phyloP scores from a whole-genome alignment of 2,329 filamentous ascomycete species.

The Neofusicoccum kwambonambiense region DNA sequence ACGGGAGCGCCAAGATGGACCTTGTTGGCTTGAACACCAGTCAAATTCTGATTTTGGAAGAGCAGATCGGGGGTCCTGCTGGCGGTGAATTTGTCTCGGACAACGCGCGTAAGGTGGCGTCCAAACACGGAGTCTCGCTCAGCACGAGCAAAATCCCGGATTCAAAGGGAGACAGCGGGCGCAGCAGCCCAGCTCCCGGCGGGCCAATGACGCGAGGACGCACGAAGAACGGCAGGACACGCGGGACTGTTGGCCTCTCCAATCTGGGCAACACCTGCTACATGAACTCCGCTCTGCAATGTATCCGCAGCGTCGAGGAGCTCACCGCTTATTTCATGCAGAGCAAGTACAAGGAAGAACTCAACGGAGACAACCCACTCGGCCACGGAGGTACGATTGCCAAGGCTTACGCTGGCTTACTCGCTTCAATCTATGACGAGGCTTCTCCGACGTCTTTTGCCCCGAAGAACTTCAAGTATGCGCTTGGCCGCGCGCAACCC shows the following conservation, averaged over 20 bases:
- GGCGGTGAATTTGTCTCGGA: conserved; percentile 59
- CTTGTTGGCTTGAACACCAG: conserved; percentile 68
- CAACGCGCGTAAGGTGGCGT: conserved; percentile 42
- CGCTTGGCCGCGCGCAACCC: conserved; percentile 76
- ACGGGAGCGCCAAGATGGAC: conserved; percentile 67
- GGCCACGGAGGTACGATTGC: conserved; percentile 85
- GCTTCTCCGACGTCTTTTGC: conserved; percentile 65
- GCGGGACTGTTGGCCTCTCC: conserved; percentile 77
- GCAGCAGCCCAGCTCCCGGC: conserved; percentile 64
- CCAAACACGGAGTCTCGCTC: conserved; percentile 50
- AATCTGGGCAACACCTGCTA: conserved; percentile 98
- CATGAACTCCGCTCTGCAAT: conserved; percentile 97
- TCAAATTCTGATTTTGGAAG: conserved; percentile 80
- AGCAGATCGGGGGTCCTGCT: conserved; percentile 58
- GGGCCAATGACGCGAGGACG: conserved; percentile 70
- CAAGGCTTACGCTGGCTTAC: conserved; percentile 73
- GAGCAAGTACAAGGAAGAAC: conserved; percentile 67
- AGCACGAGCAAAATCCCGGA: conserved; percentile 34
- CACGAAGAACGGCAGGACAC: conserved; percentile 64
- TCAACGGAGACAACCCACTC: conserved; percentile 82
- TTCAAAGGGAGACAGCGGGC: conserved; percentile 50
- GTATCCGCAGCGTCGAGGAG: conserved; percentile 89
- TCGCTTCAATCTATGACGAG: conserved; percentile 76
- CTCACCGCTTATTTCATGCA: conserved; percentile 85
- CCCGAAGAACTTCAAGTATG: conserved; percentile 78